Base-by-base conservation (phyloP, 2,329 filamentous ascomycete genomes). In the Diaporthe sp. region DNA sequence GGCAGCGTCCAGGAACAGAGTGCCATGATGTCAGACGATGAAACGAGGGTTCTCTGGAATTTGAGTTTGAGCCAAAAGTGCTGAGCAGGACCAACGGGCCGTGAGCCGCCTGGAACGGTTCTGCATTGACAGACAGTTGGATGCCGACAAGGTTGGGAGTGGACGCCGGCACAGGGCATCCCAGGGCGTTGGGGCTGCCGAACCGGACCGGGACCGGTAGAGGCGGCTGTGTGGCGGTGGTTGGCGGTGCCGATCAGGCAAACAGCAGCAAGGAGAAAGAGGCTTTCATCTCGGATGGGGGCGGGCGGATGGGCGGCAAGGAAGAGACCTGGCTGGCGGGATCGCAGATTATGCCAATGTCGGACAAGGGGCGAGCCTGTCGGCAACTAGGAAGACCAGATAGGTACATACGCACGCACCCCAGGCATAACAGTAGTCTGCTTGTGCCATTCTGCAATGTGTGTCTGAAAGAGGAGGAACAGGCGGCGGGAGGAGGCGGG, bases 221-320 rank as follows among this genome's bases (percentile, higher is more conserved):
- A 68, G 44, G 44, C 17, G 42, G 61, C 17, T 65, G 42, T 3
- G 42, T 49, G 44, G 65, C 62, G 42, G 25, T 51, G 22, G 39
- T 46, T 65, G 61, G 61, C 61, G 44, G 31, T 68, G 65, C 46
- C 22, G 65, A 68, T 68, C 65, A 68, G 46, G 65, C 65, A 68
- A 53, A 39, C 19, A 25, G 46, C 49, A 53, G n/a, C 34, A 39
- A 19, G 25, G 28, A 49, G 65, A 42, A n/a, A n/a, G 31, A 25
- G 31, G 65, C 13, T 37, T 49, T 39, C 65, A 39, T 67, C 42
- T 67, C 62, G 44, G 62, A 37, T n/a, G 19, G 61, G 2, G 44
- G 44, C 44, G 61, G 61, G 61, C 28, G 61, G 61, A 51, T 67
- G 62, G 62, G 3, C 44, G 62, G 44, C 61, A 65, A 49, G 39